Evolutionary conservation across 2,329 filamentous ascomycete genomes (phyloP).

Genomic region (Talaromyces sp.): DNA sequence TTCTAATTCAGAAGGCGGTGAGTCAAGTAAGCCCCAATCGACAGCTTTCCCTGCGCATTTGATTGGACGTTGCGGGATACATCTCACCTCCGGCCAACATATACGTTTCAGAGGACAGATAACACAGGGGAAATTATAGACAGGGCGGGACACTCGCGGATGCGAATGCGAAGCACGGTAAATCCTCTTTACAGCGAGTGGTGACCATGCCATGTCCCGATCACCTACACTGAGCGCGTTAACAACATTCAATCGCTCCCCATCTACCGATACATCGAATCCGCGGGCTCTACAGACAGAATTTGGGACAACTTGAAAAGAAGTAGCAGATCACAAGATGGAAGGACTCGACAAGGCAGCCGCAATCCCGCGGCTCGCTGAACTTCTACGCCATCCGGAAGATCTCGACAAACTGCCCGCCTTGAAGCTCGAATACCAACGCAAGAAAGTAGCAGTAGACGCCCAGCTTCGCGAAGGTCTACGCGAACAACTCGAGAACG

Average conservation of each 20-base stretch:
- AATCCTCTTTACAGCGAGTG: background rate
- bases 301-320: background rate
- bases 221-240: background rate
- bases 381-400: constrained; percentile 90
- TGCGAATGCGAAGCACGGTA: background rate
- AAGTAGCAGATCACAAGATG: constrained; percentile 25
- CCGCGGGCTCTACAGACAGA: background rate
- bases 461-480: constrained; percentile 83
- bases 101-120: background rate
- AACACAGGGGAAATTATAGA: background rate
- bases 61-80: constrained; percentile 9
- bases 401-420: constrained; percentile 93
- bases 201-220: background rate
- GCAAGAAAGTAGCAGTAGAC: constrained; percentile 91
- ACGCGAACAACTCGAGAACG: constrained; percentile 88
- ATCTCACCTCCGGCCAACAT: background rate
- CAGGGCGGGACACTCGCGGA: background rate
- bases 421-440: constrained; percentile 86
- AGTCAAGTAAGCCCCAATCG: constrained; percentile 30
- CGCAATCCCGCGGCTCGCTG: constrained; percentile 73
- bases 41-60: background rate
- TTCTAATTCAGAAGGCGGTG: constrained; percentile 28
- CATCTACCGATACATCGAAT: background rate
- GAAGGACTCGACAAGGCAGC: constrained; percentile 56
- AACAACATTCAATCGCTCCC: background rate